Evolutionary conservation across 1,284 basidiomycete genomes (phyloP).

Genomic region (Malassezia obtusa): DNA sequence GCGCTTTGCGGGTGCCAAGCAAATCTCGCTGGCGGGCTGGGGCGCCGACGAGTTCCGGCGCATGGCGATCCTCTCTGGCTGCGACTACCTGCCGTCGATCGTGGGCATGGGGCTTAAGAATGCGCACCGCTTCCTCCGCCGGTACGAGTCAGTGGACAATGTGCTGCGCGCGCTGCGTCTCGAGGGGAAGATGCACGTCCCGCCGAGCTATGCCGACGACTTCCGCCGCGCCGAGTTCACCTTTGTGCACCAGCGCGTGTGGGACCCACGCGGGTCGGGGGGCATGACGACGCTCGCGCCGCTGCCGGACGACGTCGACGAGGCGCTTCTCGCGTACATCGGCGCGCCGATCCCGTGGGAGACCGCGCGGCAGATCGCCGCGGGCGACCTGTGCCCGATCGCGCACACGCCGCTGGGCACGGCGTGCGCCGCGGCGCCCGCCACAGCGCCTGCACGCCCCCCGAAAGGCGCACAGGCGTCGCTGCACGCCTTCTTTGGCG

Average conservation of each 20-base stretch:
- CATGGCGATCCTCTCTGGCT: conserved; percentile 94
- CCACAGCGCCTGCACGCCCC: too few species aligned
- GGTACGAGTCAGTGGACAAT: conserved; percentile 76
- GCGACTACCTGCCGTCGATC: conserved; percentile 64
- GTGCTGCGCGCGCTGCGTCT: conserved; percentile 68
- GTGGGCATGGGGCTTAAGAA: conserved; percentile 60
- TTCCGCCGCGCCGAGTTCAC: conserved; percentile 70
- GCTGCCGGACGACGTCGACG: conserved; percentile 26
- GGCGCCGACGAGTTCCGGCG: conserved; percentile 76
- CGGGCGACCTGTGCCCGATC: conserved; percentile 69
- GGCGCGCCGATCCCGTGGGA: conserved; percentile 31
- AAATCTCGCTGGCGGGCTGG: conserved; percentile 77
- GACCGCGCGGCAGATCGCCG: conserved; percentile 57
- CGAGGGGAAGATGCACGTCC: conserved; percentile 76
- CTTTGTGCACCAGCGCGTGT: conserved; percentile 88
- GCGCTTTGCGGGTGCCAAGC: conserved; percentile 64
- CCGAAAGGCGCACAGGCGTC: conserved; percentile 6
- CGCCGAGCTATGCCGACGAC: conserved; percentile 57
- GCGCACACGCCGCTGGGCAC: conserved; percentile 57
- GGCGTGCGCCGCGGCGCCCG: neutral
- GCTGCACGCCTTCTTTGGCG: conserved; percentile 10
- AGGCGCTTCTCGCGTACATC: conserved; percentile 33
- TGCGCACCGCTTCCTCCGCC: conserved; percentile 70
- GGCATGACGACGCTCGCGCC: conserved; percentile 30
- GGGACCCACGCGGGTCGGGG: conserved; percentile 56